Base-by-base conservation (phyloP, 1,284 basidiomycete species). In the Ganoderma sinense region DNA sequence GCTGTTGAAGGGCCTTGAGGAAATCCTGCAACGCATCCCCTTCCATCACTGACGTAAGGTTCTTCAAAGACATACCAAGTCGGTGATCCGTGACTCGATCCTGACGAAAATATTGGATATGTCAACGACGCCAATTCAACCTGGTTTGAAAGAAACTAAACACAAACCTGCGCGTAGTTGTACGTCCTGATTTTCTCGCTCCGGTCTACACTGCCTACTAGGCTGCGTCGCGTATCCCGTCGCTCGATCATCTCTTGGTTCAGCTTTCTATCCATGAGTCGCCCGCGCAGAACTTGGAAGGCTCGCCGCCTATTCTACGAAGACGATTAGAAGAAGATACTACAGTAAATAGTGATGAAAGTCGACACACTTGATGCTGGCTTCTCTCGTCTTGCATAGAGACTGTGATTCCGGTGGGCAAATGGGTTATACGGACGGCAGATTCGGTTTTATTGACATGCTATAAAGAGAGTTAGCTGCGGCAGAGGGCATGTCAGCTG, bases 391-490 rank as follows among this genome's bases (percentile, higher is more conserved):
- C 97, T 83, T 99, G 98, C 96, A 99, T 99, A 4, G 96, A 97
- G 11, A 99, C 98, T 0, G 92, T 94, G 67, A 99, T 94, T 0
- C 97, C 97, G 0, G 96, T 95, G 0, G 98, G 97, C 16, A 95
- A 83, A 76, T 99, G 98, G 0, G 97, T 98, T 43, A 99, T 82
- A 1, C 98, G 92, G n/a, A 99, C 95, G 1, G 98, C 98, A 0
- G 97, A 98, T 81, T 99, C 98, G 0, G 97, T 99, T 86, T 95
- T 96, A 84, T 99, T 99, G 77, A 99, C 98, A 82, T 99, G 97
- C 92, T 97, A 77, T 4, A 62, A 45, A 68, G 26, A 14, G 20
- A 43, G 53, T 48, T 65, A 20, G 40, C 59, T 29, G 58, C 40
- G 20, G 18, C 36, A 14, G n/a, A 33, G 62, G 41, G 13, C 8